Base-by-base conservation (phyloP, 2,329 filamentous ascomycete species). In the Rhexocercosporidium sp. region DNA sequence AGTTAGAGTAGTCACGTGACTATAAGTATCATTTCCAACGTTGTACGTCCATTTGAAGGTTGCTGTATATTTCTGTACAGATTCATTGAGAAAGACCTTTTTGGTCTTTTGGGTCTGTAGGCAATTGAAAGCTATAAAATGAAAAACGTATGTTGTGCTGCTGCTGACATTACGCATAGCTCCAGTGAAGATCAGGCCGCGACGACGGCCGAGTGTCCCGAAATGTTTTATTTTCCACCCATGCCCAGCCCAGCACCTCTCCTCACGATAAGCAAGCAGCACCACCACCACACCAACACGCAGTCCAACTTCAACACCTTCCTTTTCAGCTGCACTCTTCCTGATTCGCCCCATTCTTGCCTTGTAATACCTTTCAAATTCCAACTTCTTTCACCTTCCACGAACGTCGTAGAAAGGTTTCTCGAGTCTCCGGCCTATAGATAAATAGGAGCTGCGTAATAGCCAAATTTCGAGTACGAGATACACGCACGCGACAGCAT, bases 261-360 rank as follows among this genome's bases (percentile, higher is more conserved):
- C 39, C 37, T 62, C n/a, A 39, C 62, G 66, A 65, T 65, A 67
- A 67, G 65, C 44, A 67, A n/a, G 41, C 1, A 37, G 41, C 41
- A 18, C n/a, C 53, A 56, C 20, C 20, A 54, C 49, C 61, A 41
- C 64, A 59, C 25, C 49, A 34, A 51, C n/a, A 39, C 37, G 37
- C 65, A 39, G 68, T 70, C 69, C 72, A 71, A 71, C 71, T 73
- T 70, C 69, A 62, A 41, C 71, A 71, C 70, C 69, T 49, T 74
- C 72, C 71, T 62, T 51, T 74, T 71, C 39, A 64, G 57, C 47
- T 47, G 34, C 37, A 5, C 57, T 27, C 49, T 62, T 37, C 20
- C 63, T 27, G 18, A 65, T 57, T 61, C 57, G 31, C 54, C 61
- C 54, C 49, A 51, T 59, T 59, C 39, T 22, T 54, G 44, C 51